phyloP scores from a whole-genome alignment of 2,329 filamentous ascomycete genomes.

The Calonectria hongkongensis region DNA sequence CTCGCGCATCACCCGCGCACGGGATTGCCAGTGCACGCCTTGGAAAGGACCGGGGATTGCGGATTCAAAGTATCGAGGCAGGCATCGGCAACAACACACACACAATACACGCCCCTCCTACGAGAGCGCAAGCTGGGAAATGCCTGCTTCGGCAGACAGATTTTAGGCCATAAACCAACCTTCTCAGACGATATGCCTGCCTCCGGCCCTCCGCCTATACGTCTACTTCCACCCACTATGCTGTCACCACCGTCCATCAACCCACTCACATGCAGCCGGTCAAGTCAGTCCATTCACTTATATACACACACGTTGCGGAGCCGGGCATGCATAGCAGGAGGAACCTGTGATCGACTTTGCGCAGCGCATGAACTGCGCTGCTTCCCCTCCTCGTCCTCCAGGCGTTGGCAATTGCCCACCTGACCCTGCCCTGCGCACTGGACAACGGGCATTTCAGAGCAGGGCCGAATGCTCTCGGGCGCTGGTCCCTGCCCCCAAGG shows the following conservation, averaged over 20 bases:
- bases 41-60: slow-evolving; percentile 18
- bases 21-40: slow-evolving; percentile 16
- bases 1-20: slow-evolving; percentile 28
- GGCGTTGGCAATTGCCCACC: not conserved
- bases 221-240: not conserved
- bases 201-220: not conserved
- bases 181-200: slow-evolving; percentile 10
- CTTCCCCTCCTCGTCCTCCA: not conserved
- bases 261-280: not conserved
- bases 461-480: slow-evolving; percentile 38
- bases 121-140: not conserved
- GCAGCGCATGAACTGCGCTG: slow-evolving; percentile 30
- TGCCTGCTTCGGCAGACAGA: not conserved
- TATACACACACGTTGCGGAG: not conserved
- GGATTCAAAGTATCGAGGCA: slow-evolving; percentile 16
- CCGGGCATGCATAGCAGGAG: not conserved
- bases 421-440: slow-evolving; percentile 7
- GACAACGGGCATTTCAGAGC: slow-evolving; percentile 21
- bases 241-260: not conserved
- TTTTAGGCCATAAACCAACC: slow-evolving; percentile 5
- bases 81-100: not conserved
- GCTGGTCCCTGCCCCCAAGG: slow-evolving; percentile 23
- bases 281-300: too few relatives aligned
- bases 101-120: slow-evolving; percentile 1
- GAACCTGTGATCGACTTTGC: slow-evolving; percentile 28